These are phyloP conservation scores for Saxophila tyrrhenica DNA, from an alignment of 495 filamentous ascomycete genomes.

Conservation along the genomic window DNA sequence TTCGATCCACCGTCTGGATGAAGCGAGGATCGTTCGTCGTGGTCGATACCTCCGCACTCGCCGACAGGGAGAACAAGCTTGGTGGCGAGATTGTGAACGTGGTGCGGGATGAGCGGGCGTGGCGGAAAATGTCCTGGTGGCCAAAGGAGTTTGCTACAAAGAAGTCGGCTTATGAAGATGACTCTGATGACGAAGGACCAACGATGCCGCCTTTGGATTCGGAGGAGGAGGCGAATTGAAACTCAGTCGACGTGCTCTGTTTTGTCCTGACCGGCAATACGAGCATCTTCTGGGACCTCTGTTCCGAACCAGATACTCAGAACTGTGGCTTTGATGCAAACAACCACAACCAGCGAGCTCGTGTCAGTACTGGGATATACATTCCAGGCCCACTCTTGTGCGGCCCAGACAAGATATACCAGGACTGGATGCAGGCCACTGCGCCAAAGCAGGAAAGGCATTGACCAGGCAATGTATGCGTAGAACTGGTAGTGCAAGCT, in stretches of 20 bases:
- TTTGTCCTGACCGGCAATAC: not conserved
- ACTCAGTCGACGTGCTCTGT: conserved; percentile 4
- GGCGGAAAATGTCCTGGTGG: conserved; percentile 90
- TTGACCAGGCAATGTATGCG: conserved; percentile 81
- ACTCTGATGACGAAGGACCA: conserved; percentile 63
- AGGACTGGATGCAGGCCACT: conserved; percentile 61
- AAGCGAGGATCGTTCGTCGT: conserved; percentile 77
- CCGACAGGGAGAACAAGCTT: conserved; percentile 64
- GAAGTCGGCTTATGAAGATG: conserved; percentile 42
- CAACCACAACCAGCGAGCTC: conserved; percentile 71
- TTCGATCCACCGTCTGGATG: conserved; percentile 86
- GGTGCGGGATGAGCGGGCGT: conserved; percentile 78
- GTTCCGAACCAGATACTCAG: conserved; percentile 51
- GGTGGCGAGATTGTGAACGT: conserved; percentile 86
- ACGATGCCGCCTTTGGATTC: conserved; percentile 70
- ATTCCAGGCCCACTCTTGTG: conserved; percentile 96
- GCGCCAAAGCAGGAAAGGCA: conserved; percentile 83
- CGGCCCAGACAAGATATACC: conserved; percentile 62
- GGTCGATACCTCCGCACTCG: conserved; percentile 57
- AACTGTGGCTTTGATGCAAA: conserved; percentile 54
- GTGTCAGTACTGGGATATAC: conserved; percentile 77
- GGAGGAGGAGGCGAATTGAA: conserved; percentile 36
- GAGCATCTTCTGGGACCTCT: conserved; percentile 19
- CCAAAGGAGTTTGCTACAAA: conserved; percentile 64
- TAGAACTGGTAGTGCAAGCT: conserved; percentile 97